Evolutionary conservation across 176 grass and related monocot genomes (phyloP), one percentile per base, ranked within the genome.

Genomic region (Aegilops umbellulata): DNA sequence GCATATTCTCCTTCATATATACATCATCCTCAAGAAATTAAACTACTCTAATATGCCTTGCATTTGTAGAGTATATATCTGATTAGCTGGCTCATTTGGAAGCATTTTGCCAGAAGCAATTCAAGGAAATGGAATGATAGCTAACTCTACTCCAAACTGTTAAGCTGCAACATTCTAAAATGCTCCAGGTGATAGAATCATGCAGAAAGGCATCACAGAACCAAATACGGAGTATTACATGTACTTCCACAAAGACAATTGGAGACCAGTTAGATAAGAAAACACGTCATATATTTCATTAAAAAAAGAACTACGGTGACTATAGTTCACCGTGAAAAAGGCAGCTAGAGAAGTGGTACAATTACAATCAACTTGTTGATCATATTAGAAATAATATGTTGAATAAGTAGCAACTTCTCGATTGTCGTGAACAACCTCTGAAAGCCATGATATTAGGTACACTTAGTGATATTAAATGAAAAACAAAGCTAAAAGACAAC

Each of bases 291-390:
- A 64, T 44, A 26, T 25, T 63, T n/a, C 19, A 8, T 46, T 13
- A 3, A 80, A 51, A 51, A 41, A 2, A n/a, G n/a, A 72, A 19
- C 35, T 30, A 74, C 29, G 24, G 17, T 16, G 42, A 83, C 69
- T 22, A 42, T 24, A n/a, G 11, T 81, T 51, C 1, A 68, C 63
- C 24, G 49, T 19, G 30, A 63, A 84, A 64, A 76, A 16, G 26
- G 15, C 30, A 72, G 49, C 67, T 60, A 60, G 67, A 72, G 27
- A 23, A 58, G 19, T 5, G 3, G 24, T 65, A 76, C 26, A 76
- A 83, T 61, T 49, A 76, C 26, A 76, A 83, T 74, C 16, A 83
- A 22, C 26, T 74, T 29, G 42, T 16, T 46, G 35, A 14, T 63
- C 19, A 29, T 20, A 27, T n/a, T 22, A 62, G 41, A 74, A 3